Conservation (phyloP, 805 yeast species). For the Saccharomycopsis microspora region DNA sequence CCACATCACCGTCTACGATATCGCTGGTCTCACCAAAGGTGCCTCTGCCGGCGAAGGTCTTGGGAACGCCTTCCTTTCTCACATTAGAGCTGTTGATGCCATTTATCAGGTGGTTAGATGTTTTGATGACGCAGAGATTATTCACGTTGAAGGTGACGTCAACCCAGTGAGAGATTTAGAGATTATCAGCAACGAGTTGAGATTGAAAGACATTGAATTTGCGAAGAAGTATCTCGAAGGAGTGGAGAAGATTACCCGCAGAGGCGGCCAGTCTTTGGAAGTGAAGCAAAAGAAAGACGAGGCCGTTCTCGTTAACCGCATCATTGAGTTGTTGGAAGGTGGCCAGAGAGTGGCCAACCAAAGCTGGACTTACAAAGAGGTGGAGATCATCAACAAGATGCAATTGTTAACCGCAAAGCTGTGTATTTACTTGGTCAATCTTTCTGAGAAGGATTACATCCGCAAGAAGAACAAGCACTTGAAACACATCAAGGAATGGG, state of each 20-base stretch:
- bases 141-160: constrained; percentile 94
- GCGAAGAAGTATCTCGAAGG: constrained; percentile 73
- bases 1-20: constrained; percentile 84
- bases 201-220: constrained; percentile 94
- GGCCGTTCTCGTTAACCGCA: constrained; percentile 58
- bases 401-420: constrained; percentile 91
- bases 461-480: constrained; percentile 85
- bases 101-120: constrained; percentile 96
- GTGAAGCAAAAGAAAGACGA: constrained; percentile 84
- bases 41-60: constrained; percentile 96
- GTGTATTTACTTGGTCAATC: constrained; percentile 81
- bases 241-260: constrained; percentile 66
- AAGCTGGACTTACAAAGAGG: constrained; percentile 83
- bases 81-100: constrained; percentile 96
- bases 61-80: constrained; percentile 94
- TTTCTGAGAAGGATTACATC: constrained; percentile 79
- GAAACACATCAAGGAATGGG: constrained; percentile 80
- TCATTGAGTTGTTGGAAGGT: constrained; percentile 65
- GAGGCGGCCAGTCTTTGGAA: constrained; percentile 85
- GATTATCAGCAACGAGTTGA: constrained; percentile 81
- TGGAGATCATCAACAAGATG: constrained; percentile 80
- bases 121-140: constrained; percentile 95
- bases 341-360: constrained; percentile 86
- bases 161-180: constrained; percentile 92
- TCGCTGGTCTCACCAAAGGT: constrained; percentile 97